A percentile compares a stretch with the other conserved stretches of the same genome.
Evolutionary conservation across 176 grass and related monocot species (phyloP).

Genomic region (Thinopyrum elongatum): DNA sequence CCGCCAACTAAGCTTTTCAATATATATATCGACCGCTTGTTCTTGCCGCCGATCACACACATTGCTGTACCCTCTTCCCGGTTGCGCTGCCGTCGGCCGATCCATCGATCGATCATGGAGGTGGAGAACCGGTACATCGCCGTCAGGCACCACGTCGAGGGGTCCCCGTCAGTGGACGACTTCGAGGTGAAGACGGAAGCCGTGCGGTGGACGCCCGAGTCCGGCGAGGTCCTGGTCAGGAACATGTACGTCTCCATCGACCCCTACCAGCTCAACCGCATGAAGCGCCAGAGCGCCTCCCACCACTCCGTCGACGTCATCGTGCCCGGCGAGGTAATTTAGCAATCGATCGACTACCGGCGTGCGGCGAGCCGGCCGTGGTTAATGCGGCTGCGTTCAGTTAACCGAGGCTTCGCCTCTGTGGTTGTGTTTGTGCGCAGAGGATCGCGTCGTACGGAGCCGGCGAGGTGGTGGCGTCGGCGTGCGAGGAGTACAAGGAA

Average conservation of each 20-base stretch:
- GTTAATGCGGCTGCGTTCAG: neutral
- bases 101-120: slow-evolving; percentile 25
- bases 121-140: slow-evolving; percentile 39
- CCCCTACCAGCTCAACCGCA: slow-evolving; percentile 70
- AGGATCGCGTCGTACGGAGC: slow-evolving; percentile 43
- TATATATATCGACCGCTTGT: neutral
- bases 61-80: neutral
- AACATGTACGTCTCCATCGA: slow-evolving; percentile 64
- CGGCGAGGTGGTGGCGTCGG: slow-evolving; percentile 53
- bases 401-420: too few relatives aligned
- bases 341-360: too few relatives aligned
- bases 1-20: neutral
- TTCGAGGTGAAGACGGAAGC: slow-evolving; percentile 38
- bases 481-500: slow-evolving; percentile 23
- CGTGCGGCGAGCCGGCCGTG: neutral
- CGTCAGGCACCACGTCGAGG: slow-evolving; percentile 44
- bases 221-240: slow-evolving; percentile 42
- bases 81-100: neutral
- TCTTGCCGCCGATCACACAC: neutral
- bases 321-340: slow-evolving; percentile 39
- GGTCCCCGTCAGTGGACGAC: slow-evolving; percentile 42
- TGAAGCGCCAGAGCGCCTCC: slow-evolving; percentile 47
- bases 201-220: slow-evolving; percentile 14
- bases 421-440: neutral
- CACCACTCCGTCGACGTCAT: slow-evolving; percentile 31